Base-by-base conservation (phyloP, 495 filamentous ascomycete species). In the Umbilicaria muhlenbergii region DNA sequence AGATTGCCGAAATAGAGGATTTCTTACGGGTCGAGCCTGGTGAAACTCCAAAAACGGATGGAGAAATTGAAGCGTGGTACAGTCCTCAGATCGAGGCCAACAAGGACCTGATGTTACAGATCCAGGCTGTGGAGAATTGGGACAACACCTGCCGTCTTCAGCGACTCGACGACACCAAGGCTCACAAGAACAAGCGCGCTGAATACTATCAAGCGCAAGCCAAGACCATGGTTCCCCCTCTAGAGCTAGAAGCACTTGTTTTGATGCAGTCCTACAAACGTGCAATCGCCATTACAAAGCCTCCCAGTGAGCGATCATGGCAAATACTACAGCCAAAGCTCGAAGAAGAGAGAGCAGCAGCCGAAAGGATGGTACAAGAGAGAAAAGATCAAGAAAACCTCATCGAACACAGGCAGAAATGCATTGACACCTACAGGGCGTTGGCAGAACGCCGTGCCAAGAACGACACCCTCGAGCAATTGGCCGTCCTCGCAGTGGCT, bases 71-170 rank as follows among this genome's bases (percentile, higher is more conserved):
- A 12, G 38, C 18, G n/a, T 58, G 45, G 51, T 47, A 51, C n/a
- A 36, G 40, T 3, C 19, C 31, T 4, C 32, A 48, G 21, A 41
- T 46, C 13, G 38, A 32, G 17, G 39, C 38, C 2, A 51, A 51
- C 14, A 33, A 43, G 5, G 15, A 37, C 8, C 24, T 36, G 21
- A 42, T 57, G 32, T 33, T 17, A 16, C 36, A 39, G 21, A 43
- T 56, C 6, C 54, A 58, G 41, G 43, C 40, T 11, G 49, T 57
- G 12, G 55, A 58, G 34, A 19, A 49, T 10, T 58, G 51, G 51
- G 36, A 38, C 19, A 36, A 44, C 31, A 42, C 19, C 0, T 19
- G 42, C 33, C 45, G 34, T 13, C 39, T 16, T 0, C 11, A 42
- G 5, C 21, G 38, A n/a, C 34, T 32, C 34, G 36, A 38, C 28